Evolutionary conservation across 345 rosid genomes (phyloP).

Genomic region (Atalantia buxifolia): DNA sequence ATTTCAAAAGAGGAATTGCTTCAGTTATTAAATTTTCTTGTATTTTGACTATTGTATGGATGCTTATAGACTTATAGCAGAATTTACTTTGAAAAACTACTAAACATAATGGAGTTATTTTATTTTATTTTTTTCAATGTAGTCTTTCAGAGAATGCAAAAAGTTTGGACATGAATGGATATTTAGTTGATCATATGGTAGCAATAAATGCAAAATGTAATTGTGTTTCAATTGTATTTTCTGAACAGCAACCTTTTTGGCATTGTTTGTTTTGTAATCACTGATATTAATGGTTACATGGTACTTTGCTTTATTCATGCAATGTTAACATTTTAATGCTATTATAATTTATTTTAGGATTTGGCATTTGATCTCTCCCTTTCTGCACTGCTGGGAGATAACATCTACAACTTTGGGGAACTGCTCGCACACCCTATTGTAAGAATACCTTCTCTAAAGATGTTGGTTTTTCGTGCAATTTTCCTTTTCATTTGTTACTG

Average conservation of each 20-base stretch:
- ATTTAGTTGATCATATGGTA: not conserved
- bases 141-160: not conserved
- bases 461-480: not conserved
- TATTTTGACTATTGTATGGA: not conserved
- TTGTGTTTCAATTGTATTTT: not conserved
- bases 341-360: constrained; percentile 53
- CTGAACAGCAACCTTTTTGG: not conserved
- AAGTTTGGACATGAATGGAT: not conserved
- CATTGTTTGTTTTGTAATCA: not conserved
- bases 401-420: constrained; percentile 98
- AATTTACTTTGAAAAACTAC: not conserved
- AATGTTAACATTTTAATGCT: constrained; percentile 7
- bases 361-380: constrained; percentile 97
- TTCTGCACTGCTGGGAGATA: constrained; percentile 96
- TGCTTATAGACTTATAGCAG: not conserved
- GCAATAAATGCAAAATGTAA: not conserved
- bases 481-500: not conserved
- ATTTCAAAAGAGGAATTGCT: not conserved
- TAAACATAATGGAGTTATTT: not conserved
- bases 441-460: constrained; percentile 32
- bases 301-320: constrained; percentile 2
- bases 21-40: not conserved
- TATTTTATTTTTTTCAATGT: not conserved
- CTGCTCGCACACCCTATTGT: constrained; percentile 98
- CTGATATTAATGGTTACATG: not conserved